These are phyloP conservation scores for Mycena floridula DNA, from an alignment of 768 basidiomycete genomes.

Conservation along the genomic window DNA sequence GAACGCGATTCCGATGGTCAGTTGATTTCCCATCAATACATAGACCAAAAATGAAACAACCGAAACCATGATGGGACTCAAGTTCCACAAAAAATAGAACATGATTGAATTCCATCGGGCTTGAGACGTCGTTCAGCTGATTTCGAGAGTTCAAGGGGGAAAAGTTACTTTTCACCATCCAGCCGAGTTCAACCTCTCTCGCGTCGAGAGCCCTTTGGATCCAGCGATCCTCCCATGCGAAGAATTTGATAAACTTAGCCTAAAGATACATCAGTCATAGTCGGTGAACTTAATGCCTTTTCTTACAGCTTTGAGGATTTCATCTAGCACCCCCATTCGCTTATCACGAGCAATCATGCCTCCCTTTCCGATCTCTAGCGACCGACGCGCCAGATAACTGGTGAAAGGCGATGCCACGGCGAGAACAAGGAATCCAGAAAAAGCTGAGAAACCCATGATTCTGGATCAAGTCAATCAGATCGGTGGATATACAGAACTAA, in stretches of 20 bases:
- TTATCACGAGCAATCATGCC: conserved; percentile 60
- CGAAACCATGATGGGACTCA: conserved; percentile 75
- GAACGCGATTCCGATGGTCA: conserved; percentile 79
- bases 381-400: conserved; percentile 53
- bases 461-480: conserved; percentile 28
- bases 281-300: conserved; percentile 85
- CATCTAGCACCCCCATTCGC: conserved; percentile 72
- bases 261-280: conserved; percentile 8
- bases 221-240: conserved; percentile 80
- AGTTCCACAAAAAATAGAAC: conserved; percentile 68
- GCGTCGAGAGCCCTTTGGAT: conserved; percentile 58
- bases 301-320: conserved; percentile 69
- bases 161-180: conserved; percentile 62
- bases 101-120: conserved; percentile 68
- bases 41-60: conserved; percentile 74
- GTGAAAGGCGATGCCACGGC: conserved; percentile 70
- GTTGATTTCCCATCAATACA: conserved; percentile 62
- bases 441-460: conserved; percentile 63
- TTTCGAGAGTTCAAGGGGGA: not conserved
- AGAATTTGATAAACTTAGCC: conserved; percentile 82
- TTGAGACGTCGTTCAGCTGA: conserved; percentile 12
- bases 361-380: conserved; percentile 55
- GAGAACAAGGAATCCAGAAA: conserved; percentile 69
- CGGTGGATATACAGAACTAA: not conserved
- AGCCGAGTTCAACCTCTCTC: conserved; percentile 63